Base-by-base conservation (phyloP, 2,329 filamentous ascomycete genomes). In the Tolypocladium inflatum region DNA sequence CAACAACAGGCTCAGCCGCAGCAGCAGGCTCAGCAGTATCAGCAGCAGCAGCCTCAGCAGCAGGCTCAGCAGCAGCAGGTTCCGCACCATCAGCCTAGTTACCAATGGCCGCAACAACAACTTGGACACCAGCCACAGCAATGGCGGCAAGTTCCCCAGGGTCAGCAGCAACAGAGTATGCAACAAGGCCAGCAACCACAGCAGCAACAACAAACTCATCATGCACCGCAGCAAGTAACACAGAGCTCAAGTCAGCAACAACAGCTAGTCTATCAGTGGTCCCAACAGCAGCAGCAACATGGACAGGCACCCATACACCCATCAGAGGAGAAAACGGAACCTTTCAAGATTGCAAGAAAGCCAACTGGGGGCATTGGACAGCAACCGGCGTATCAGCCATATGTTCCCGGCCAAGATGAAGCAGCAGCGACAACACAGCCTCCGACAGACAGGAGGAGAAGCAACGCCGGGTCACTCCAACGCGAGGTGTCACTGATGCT, bases 401-500 rank as follows among this genome's bases (percentile, higher is more conserved):
- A 64, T 37, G 38, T 50, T 6, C 62, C 63, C 2, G 60, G 60
- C 4, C 58, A 60, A 35, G 21, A 52, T 2, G 37, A 57, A 3
- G 43, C 56, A 15, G 55, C 41, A 10, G 19, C 39, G 19, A 15
- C 54, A 21, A n/a, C 54, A 17, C 19, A 45, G 2, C 17, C 58
- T 4, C 50, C 43, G 10, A 50, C 55, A n/a, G 56, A 53, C 30
- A 65, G 39, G 45, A 59, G 21, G 57, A 60, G 26, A 48, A 60
- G 42, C n/a, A 51, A 55, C 9, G n/a, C 19, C 5, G 39, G 19
- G 39, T 65, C 66, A 3, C 57, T 72, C 35, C 65, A 68, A 17
- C 67, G 66, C 5, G 65, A 67, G 2, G 63, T 57, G 0, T 65
- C 65, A 0, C 55, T 70, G 19, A 64, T 66, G 59, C 60, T 63